phyloP scores from a whole-genome alignment of 2,329 filamentous ascomycete genomes.

The Neocatenulostroma microsporum region DNA sequence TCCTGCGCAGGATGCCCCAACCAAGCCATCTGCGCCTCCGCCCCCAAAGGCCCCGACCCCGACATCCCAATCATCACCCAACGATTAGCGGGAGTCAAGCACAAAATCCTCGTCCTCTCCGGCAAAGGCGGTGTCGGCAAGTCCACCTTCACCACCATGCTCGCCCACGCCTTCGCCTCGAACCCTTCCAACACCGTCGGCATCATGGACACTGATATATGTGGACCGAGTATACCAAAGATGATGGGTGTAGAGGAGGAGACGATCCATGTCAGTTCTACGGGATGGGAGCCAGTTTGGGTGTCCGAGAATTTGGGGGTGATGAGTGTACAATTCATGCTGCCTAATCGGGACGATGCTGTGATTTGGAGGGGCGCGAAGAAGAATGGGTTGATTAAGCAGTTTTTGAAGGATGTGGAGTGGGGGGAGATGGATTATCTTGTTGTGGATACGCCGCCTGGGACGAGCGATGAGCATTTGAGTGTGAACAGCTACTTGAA shows the following conservation, averaged over 20 bases:
- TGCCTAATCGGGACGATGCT: conserved; percentile 86
- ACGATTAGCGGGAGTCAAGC: conserved; percentile 70
- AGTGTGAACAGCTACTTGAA: conserved; percentile 88
- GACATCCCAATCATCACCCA: conserved; percentile 84
- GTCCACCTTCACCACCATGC: conserved; percentile 81
- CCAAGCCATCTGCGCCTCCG: conserved; percentile 86
- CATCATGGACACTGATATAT: conserved; percentile 98
- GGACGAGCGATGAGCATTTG: conserved; percentile 90
- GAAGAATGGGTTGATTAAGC: conserved; percentile 97
- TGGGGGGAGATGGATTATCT: conserved; percentile 95
- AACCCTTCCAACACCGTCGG: conserved; percentile 74
- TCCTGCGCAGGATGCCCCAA: conserved; percentile 94
- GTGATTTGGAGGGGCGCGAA: conserved; percentile 97
- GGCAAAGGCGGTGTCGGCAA: conserved; percentile 97
- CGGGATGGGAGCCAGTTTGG: conserved; percentile 94
- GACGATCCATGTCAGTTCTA: conserved; percentile 81
- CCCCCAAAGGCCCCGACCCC: conserved; percentile 90
- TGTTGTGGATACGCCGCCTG: conserved; percentile 89
- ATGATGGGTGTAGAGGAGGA: conserved; percentile 97
- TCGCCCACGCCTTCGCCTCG: conserved; percentile 80
- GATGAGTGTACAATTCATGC: conserved; percentile 98
- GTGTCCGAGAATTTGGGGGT: conserved; percentile 87
- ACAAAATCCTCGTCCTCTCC: conserved; percentile 87
- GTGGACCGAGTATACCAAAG: conserved; percentile 90
- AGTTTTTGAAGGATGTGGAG: conserved; percentile 94